These are phyloP conservation scores for Boletus reticuloceps DNA, from an alignment of 768 basidiomycete species.

Conservation along the genomic window DNA sequence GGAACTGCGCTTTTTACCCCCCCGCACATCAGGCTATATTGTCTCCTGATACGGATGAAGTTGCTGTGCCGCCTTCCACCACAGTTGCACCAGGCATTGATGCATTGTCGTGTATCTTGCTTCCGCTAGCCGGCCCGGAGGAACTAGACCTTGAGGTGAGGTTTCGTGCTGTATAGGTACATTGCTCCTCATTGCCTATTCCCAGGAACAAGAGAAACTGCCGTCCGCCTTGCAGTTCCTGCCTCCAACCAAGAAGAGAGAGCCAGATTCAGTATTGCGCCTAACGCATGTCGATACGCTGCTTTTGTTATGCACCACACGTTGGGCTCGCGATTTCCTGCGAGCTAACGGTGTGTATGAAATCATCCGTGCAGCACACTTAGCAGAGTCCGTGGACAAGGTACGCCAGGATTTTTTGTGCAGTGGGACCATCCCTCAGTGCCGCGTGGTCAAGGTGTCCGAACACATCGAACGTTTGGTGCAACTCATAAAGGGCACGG, in stretches of 20 bases:
- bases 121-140: constrained; percentile 92
- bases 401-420: constrained; percentile 37
- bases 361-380: constrained; percentile 75
- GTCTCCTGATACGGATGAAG: constrained; percentile 54
- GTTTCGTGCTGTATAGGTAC: not conserved
- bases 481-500: constrained; percentile 76
- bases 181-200: not conserved
- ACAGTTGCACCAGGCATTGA: constrained; percentile 72
- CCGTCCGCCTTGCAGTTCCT: constrained; percentile 85
- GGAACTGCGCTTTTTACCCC: constrained; percentile 76
- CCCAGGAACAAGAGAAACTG: constrained; percentile 84
- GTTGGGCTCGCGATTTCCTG: constrained; percentile 82
- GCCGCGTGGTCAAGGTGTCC: constrained; percentile 52
- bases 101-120: constrained; percentile 77
- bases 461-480: constrained; percentile 90
- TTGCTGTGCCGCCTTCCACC: constrained; percentile 59
- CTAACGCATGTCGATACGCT: constrained; percentile 88
- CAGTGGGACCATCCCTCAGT: not conserved
- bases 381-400: constrained; percentile 75
- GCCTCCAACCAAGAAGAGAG: constrained; percentile 79
- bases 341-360: constrained; percentile 83
- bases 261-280: constrained; percentile 72
- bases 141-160: constrained; percentile 88
- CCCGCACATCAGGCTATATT: constrained; percentile 71
- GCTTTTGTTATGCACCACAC: constrained; percentile 83